Base-by-base conservation (phyloP, 2,329 filamentous ascomycete species). In the Colletotrichum karsti region DNA sequence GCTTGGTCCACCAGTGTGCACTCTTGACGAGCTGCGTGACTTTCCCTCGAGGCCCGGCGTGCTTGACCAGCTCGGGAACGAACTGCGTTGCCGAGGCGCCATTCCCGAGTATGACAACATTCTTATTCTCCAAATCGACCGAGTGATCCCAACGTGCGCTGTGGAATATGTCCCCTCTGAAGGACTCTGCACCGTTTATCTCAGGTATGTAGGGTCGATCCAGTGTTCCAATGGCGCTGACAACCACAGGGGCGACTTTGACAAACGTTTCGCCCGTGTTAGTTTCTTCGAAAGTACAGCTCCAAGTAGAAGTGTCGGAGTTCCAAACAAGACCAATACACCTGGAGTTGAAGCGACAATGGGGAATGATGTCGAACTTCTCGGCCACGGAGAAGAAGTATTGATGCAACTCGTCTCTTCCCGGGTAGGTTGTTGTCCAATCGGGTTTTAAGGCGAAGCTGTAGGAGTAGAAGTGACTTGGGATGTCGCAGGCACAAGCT, bases 51-150 rank as follows among this genome's bases (percentile, higher is more conserved):
- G 56, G 56, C 30, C 56, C 56, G 15, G 39, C 56, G 3, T 48
- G 26, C 15, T 50, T 59, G 30, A 75, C 73, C n/a, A 84, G 77
- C 37, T 82, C 78, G 3, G 83, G 83, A 1, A 85, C 79, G 42
- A 84, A 83, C 70, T 85, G 83, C 0, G 83, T 84, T 7, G 83
- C 83, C 55, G 78, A 81, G 69, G 82, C 84, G 39, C 83, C 82
- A 63, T 85, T 85, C 18, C 80, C 81, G 79, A 62, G 7, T 13
- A 63, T 50, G 7, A 81, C 75, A 7, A 82, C 75, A 50, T 80
- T 74, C 63, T 81, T 82, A n/a, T 41, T 41, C 15, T 18, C 18
- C 15, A 41, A 41, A n/a, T 18, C 1, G 1, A 41, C 3, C 15
- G 15, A 13, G 37, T 41, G 37, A 1, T 41, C 18, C 37, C 37